A percentile compares a stretch with the other conserved stretches of the same genome.
Conservation (phyloP, 805 yeast genomes). For the Jamesozyma gamospora region DNA sequence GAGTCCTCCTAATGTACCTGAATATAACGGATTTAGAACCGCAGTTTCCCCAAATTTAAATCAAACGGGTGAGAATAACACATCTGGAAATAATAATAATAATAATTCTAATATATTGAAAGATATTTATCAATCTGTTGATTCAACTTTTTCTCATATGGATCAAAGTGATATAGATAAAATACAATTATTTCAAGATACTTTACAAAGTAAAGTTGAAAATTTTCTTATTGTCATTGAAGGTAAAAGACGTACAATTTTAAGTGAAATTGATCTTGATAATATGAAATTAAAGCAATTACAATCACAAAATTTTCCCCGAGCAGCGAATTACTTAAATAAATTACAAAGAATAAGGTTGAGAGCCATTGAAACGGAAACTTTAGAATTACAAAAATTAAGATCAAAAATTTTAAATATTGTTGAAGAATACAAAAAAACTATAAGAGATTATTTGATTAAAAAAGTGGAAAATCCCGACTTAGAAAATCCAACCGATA, state of each 20-base stretch:
- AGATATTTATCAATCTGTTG: background rate
- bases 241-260: conserved; percentile 17
- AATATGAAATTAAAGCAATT: conserved; percentile 14
- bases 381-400: conserved; percentile 22
- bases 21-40: no score
- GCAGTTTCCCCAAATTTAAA: no score
- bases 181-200: conserved; percentile 17
- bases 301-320: conserved; percentile 12
- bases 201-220: conserved; percentile 18
- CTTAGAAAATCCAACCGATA: conserved; percentile 18
- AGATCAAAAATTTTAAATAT: conserved; percentile 16
- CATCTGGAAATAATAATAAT: background rate
- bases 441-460: conserved; percentile 15
- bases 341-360: conserved; percentile 24
- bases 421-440: conserved; percentile 22
- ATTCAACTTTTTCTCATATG: conserved; percentile 1
- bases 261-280: conserved; percentile 19
- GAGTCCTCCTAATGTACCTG: background rate
- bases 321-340: conserved; percentile 13
- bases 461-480: conserved; percentile 12
- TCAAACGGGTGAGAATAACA: no score
- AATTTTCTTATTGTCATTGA: conserved; percentile 20
- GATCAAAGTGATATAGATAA: conserved; percentile 11
- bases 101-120: background rate
- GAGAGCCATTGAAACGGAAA: conserved; percentile 27